Evolutionary conservation across 805 yeast species (phyloP), one percentile per base, ranked within the genome.

Genomic region (Monosporozyma aerobia): DNA sequence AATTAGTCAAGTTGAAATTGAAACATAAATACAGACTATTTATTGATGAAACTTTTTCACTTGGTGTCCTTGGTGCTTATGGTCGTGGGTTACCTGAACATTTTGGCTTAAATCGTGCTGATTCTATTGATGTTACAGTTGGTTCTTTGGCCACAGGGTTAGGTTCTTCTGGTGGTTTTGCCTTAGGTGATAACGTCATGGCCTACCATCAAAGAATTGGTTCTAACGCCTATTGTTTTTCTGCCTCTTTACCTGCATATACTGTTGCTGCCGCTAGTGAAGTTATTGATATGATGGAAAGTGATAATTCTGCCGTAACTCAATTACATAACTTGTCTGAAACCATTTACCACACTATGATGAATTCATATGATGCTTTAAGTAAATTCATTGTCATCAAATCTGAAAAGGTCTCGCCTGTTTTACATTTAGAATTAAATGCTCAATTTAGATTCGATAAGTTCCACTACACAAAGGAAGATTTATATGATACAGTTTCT

Each of bases 171-270:
- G 99, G 99, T 57, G 98, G 96, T 0, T 92, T 88, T 72, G 94
- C 96, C 65, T 86, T 87, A 30, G 99, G 98, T 53, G 84, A 80
- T 44, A 69, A 73, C 27, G 84, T 84, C 52, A 88, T 94, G 89
- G 81, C 90, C 35, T 83, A 83, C 60, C 96, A 92, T 72, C 99
- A 94, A 75, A 82, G 96, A 67, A 85, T 94, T 62, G 85, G 89
- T 25, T 87, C 96, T 13, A 76, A 77, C 58, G 97, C 96, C 2
- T 94, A 89, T 66, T 94, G 94, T 55, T 94, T 88, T 68, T 86
- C 95, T 62, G 99, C 99, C 7, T 80, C 97, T 1, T 78, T 92
- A 65, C 98, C 99, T 11, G 95, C 97, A 25, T 92, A 86, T 69
- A 79, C 89, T 44, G 95, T 96, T 1, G 77, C 73, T 53, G 82